Evolutionary conservation across 371 early-diverging fungal species (phyloP), one percentile per base, ranked within the genome.

Genomic region (Mucor sp.): DNA sequence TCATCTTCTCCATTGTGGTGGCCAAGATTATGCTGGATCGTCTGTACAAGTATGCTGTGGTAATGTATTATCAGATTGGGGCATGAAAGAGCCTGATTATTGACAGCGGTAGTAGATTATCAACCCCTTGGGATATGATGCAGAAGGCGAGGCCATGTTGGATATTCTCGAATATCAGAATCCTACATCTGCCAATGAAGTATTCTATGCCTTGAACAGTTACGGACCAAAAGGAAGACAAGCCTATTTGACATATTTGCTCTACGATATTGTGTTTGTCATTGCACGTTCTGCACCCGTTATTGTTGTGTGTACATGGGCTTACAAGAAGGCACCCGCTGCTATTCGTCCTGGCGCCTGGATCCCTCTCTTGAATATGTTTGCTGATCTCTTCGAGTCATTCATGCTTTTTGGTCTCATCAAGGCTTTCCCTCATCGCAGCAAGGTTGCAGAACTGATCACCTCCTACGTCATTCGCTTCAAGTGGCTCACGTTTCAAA

Each of bases 1-100:
- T 80, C 27, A 62, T 83, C 5, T 70, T 80, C 15, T 33, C 80
- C 1, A 58, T 69, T 19, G 75, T 83, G 0, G 60, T 80, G 15
- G 72, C 83, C 59, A 83, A 83, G 61, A 70, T 83, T 58, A 74
- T 72, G 17, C 65, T 83, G 12, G 83, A 83, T 65, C 77, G 80
- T 21, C 67, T 83, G n/a, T 83, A 80, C 33, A 56, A 69, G 15
- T 78, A 76, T 62, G 74, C 83, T 7, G 56, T 65, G 64, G 83
- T 80, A 82, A 76, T 44, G 62, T 43, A 17, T 28, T 27, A 9
- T 43, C 3, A 21, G 21, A 47, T 23, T 7, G 4, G 4, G 30
- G 28, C 32, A 12, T 23, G 32, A 15, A 53, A 14, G 58, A 11
- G 48, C 19, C 23, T 58, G 14, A 27, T 27, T 4, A 43, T 11